Percentiles rank a stretch among this genome's conserved stretches.
Evolutionary conservation across 139 green algal genomes (phyloP).

Genomic region (Coccomyxa sp.): DNA sequence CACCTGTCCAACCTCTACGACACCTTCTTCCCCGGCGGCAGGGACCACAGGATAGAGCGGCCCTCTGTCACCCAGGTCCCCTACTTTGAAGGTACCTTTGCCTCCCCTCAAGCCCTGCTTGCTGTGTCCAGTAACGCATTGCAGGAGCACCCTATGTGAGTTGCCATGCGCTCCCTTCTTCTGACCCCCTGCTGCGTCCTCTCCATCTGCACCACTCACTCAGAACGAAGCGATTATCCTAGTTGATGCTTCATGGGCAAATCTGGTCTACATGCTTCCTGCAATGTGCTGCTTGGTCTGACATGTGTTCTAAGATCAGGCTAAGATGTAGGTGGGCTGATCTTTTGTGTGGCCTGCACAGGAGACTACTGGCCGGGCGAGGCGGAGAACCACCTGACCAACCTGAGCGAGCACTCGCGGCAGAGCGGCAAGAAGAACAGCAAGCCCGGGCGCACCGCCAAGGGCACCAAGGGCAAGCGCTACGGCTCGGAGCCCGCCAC

Average conservation of each 20-base stretch:
- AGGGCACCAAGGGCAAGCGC: constrained; percentile 72
- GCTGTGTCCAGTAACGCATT: not conserved
- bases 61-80: constrained; percentile 65
- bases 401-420: constrained; percentile 30
- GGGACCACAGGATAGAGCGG: constrained; percentile 69
- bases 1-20: constrained; percentile 91
- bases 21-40: constrained; percentile 85
- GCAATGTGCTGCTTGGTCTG: too few relatives aligned
- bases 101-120: not conserved
- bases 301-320: too few relatives aligned
- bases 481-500: constrained; percentile 35
- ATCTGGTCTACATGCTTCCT: too few relatives aligned
- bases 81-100: constrained; percentile 96
- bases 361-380: constrained; percentile 97
- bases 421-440: constrained; percentile 27
- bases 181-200: not conserved
- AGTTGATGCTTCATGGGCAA: too few relatives aligned
- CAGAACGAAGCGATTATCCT: too few relatives aligned
- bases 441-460: constrained; percentile 1
- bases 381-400: constrained; percentile 69
- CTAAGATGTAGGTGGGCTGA: too few relatives aligned
- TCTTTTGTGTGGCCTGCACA: too few relatives aligned
- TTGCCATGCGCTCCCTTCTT: not conserved
- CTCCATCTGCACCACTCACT: too few relatives aligned
- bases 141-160: not conserved